phyloP scores from a whole-genome alignment of 805 yeast species.

The Isabelozyma rhagii region DNA sequence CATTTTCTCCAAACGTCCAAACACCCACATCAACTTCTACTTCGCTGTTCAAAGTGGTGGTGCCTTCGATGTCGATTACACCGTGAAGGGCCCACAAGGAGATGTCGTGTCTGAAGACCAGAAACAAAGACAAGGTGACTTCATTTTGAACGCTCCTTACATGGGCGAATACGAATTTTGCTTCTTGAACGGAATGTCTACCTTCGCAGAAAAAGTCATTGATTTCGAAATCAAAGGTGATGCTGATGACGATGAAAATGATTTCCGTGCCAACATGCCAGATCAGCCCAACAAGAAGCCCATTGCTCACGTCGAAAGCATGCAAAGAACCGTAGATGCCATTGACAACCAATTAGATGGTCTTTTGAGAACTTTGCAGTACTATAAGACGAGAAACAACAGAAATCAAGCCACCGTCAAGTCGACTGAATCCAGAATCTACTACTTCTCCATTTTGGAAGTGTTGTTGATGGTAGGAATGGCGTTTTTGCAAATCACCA shows the following conservation, averaged over 20 bases:
- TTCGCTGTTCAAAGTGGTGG: slow-evolving; percentile 86
- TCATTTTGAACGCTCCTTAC: slow-evolving; percentile 60
- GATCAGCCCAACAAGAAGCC: slow-evolving; percentile 46
- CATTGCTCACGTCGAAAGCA: slow-evolving; percentile 48
- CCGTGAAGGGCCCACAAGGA: slow-evolving; percentile 56
- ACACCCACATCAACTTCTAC: slow-evolving; percentile 65
- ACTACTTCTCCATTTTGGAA: slow-evolving; percentile 71
- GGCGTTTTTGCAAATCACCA: slow-evolving; percentile 65
- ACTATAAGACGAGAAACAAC: slow-evolving; percentile 86
- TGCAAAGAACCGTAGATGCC: slow-evolving; percentile 51
- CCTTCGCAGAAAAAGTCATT: slow-evolving; percentile 77
- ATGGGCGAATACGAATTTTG: slow-evolving; percentile 87
- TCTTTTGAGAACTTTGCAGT: slow-evolving; percentile 60
- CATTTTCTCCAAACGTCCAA: slow-evolving; percentile 58
- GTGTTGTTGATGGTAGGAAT: slow-evolving; percentile 70
- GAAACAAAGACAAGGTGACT: slow-evolving; percentile 77
- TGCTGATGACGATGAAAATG: slow-evolving; percentile 30
- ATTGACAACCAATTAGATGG: slow-evolving; percentile 60
- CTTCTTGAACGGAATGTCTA: slow-evolving; percentile 77
- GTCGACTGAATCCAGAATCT: slow-evolving; percentile 74
- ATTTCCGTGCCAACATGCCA: slow-evolving; percentile 63
- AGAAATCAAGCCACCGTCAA: slow-evolving; percentile 87
- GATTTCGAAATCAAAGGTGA: slow-evolving; percentile 73
- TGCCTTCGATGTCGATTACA: slow-evolving; percentile 74
- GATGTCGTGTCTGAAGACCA: slow-evolving; percentile 50